Percentiles rank a stretch among this genome's conserved stretches.
These are phyloP conservation scores for Pichia kluyveri DNA, from an alignment of 805 yeast genomes.

Conservation along the genomic window DNA sequence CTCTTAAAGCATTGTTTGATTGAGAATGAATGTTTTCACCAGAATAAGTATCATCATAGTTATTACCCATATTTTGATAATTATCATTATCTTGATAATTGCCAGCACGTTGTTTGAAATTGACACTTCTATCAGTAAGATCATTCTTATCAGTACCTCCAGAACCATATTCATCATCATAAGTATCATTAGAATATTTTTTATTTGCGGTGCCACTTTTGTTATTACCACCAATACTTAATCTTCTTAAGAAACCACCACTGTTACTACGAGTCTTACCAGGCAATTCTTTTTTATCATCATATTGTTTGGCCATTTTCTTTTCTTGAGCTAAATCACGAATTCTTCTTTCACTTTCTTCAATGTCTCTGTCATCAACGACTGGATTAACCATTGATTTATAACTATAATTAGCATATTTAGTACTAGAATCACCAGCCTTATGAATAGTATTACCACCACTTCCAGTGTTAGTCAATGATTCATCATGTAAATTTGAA, in stretches of 20 bases:
- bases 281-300: background rate
- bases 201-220: background rate
- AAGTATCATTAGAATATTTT: background rate
- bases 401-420: slow-evolving; percentile 14
- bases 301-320: background rate
- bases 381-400: slow-evolving; percentile 24
- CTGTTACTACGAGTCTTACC: background rate
- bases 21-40: too few species aligned
- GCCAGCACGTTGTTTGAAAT: background rate
- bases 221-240: background rate
- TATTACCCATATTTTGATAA: too few species aligned
- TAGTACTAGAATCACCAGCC: too few species aligned
- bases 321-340: background rate
- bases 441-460: too few species aligned
- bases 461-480: too few species aligned
- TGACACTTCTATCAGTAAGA: background rate
- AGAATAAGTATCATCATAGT: too few species aligned
- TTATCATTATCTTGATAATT: too few species aligned
- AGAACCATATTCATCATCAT: background rate
- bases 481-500: background rate
- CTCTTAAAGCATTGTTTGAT: too few species aligned
- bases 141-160: background rate
- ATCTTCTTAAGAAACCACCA: slow-evolving; percentile 4
- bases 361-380: slow-evolving; percentile 13
- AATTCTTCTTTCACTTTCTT: slow-evolving; percentile 3